These are phyloP conservation scores for Termitomyces sp. DNA, from an alignment of 768 basidiomycete genomes.

Conservation along the genomic window DNA sequence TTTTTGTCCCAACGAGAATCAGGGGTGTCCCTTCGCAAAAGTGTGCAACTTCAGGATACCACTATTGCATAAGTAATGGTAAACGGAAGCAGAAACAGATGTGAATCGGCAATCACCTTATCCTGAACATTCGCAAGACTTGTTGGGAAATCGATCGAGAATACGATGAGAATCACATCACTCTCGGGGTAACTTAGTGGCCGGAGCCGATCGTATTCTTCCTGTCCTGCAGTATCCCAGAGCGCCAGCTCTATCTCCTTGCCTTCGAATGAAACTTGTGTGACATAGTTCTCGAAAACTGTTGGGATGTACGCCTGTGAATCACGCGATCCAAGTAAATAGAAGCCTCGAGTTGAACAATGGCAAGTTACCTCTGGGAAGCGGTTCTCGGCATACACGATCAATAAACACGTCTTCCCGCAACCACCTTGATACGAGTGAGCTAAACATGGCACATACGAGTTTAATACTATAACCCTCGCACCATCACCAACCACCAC, in stretches of 20 bases:
- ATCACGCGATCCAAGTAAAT: slow-evolving; percentile 15
- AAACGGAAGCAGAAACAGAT: not conserved
- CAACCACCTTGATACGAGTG: slow-evolving; percentile 55
- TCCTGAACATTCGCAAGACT: slow-evolving; percentile 88
- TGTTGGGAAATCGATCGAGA: slow-evolving; percentile 89
- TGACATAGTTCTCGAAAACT: slow-evolving; percentile 93
- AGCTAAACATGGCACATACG: slow-evolving; percentile 4
- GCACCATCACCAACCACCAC: slow-evolving; percentile 87
- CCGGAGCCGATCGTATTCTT: slow-evolving; percentile 89
- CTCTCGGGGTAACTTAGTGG: slow-evolving; percentile 86
- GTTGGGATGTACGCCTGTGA: slow-evolving; percentile 85
- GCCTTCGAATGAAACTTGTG: slow-evolving; percentile 78
- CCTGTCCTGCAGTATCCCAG: slow-evolving; percentile 97
- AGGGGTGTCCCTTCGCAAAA: slow-evolving; percentile 88
- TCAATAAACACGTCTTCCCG: slow-evolving; percentile 92
- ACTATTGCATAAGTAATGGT: slow-evolving; percentile 39
- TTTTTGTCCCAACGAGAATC: slow-evolving; percentile 92
- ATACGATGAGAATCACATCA: slow-evolving; percentile 90
- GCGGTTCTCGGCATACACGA: slow-evolving; percentile 94
- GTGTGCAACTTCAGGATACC: slow-evolving; percentile 91
- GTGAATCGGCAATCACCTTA: slow-evolving; percentile 47
- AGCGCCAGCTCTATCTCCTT: slow-evolving; percentile 93
- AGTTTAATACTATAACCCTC: slow-evolving; percentile 16
- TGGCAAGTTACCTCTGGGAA: slow-evolving; percentile 76
- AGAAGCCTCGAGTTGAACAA: slow-evolving; percentile 7